Evolutionary conservation across 1,284 basidiomycete species (phyloP).

Genomic region (Trametes polyzona): DNA sequence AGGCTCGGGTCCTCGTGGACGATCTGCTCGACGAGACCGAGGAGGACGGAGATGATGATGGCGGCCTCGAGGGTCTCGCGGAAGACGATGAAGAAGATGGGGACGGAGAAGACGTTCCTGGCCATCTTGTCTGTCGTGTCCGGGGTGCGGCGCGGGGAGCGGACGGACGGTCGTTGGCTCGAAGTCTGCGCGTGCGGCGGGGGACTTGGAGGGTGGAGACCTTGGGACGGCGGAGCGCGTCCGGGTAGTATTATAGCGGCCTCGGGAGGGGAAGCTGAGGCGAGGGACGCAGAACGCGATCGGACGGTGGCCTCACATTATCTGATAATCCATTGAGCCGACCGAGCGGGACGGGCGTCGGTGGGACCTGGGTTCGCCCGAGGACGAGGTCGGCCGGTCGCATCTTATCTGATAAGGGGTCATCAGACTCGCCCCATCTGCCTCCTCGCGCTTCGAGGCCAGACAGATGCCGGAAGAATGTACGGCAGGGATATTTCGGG

Average conservation of each 20-base stretch:
- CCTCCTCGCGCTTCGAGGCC: slow-evolving; percentile 4
- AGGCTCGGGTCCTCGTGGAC: slow-evolving; percentile 47
- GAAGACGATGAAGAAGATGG: slow-evolving; percentile 90
- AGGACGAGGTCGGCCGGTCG: slow-evolving; percentile 14
- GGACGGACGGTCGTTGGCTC: slow-evolving; percentile 12
- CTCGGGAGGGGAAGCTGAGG: slow-evolving; percentile 8
- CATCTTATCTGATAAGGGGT: slow-evolving; percentile 26
- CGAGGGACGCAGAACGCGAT: slow-evolving; percentile 2
- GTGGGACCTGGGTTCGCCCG: neutral
- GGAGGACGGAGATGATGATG: slow-evolving; percentile 87
- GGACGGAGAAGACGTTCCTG: slow-evolving; percentile 72
- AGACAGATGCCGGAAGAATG: slow-evolving; percentile 10
- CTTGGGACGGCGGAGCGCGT: slow-evolving; percentile 9
- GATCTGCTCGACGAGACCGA: slow-evolving; percentile 85
- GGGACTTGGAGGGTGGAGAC: slow-evolving; percentile 20
- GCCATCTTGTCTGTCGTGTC: slow-evolving; percentile 49
- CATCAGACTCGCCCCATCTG: slow-evolving; percentile 14
- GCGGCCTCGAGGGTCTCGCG: slow-evolving; percentile 89
- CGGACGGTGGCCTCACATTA: slow-evolving; percentile 9
- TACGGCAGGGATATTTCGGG: slow-evolving; percentile 10
- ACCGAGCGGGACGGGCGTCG: neutral
- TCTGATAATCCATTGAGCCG: slow-evolving; percentile 8
- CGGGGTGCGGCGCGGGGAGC: neutral
- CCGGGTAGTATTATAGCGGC: slow-evolving; percentile 20
- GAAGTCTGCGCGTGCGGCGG: slow-evolving; percentile 17